Conservation (phyloP, 164 flowering plant genomes). For the Platanus orientalis region DNA sequence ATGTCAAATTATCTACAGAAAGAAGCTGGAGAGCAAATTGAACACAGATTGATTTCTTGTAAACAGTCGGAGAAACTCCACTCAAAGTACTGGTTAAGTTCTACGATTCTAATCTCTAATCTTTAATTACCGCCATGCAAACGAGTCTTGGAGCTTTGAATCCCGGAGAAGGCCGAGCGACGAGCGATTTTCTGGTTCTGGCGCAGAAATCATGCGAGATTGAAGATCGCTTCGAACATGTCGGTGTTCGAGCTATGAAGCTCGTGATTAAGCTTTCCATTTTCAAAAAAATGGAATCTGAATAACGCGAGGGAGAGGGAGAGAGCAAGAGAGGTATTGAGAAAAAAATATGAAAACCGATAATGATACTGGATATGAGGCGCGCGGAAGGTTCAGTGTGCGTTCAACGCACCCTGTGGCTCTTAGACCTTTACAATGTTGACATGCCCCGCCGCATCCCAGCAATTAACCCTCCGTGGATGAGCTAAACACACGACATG, state of each 20-base stretch:
- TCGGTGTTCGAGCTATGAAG: conserved; percentile 6
- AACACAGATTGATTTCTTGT: neutral
- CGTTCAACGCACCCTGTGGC: no score
- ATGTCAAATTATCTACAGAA: no score
- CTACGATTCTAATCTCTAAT: neutral
- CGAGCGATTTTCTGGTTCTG: conserved; percentile 12
- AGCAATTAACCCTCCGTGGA: no score
- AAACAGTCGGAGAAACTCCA: neutral
- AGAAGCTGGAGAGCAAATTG: neutral
- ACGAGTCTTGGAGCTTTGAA: conserved; percentile 32
- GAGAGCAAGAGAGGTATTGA: neutral
- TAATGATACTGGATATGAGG: no score
- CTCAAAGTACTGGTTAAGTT: neutral
- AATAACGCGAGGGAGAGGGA: neutral
- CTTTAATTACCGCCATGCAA: conserved; percentile 67
- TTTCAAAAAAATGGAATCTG: neutral
- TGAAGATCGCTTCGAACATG: conserved; percentile 7
- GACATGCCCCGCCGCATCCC: no score
- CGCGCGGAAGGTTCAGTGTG: no score
- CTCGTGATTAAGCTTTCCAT: conserved; percentile 18
- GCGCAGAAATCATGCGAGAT: neutral
- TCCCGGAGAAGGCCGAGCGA: conserved; percentile 20
- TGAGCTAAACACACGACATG: no score
- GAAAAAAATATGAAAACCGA: no score
- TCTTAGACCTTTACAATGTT: no score